These are phyloP conservation scores for Aureobasidium sp. DNA, from an alignment of 2,329 filamentous ascomycete species.

Conservation along the genomic window DNA sequence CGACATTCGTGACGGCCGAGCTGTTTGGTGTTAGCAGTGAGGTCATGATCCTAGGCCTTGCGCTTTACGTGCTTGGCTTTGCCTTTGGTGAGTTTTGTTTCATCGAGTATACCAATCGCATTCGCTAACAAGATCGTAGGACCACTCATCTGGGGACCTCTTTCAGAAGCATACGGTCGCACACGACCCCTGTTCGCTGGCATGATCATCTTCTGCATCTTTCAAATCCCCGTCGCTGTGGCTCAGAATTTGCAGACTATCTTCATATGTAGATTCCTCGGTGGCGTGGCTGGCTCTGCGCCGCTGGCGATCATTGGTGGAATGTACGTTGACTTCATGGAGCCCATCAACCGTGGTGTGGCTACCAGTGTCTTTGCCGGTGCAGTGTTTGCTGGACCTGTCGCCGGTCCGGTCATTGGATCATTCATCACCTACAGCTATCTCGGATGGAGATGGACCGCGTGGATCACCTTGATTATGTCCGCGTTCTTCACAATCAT, in stretches of 20 bases:
- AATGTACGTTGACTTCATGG: slow-evolving; percentile 44
- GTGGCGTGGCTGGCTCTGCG: slow-evolving; percentile 45
- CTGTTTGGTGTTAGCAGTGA: slow-evolving; percentile 38
- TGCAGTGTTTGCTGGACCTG: slow-evolving; percentile 28
- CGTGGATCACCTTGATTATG: slow-evolving; percentile 30
- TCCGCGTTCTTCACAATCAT: slow-evolving; percentile 35
- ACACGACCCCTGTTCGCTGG: slow-evolving; percentile 43
- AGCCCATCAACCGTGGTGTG: slow-evolving; percentile 33
- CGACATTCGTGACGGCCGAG: slow-evolving; percentile 34
- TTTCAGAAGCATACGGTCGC: slow-evolving; percentile 52
- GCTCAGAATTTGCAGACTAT: slow-evolving; percentile 48
- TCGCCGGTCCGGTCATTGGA: slow-evolving; percentile 24
- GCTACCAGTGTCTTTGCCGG: slow-evolving; percentile 28
- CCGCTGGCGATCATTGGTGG: slow-evolving; percentile 44
- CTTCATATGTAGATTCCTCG: slow-evolving; percentile 47
- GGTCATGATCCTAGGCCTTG: slow-evolving; percentile 44
- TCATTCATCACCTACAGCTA: slow-evolving; percentile 24
- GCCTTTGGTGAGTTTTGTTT: neutral
- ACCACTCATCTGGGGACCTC: slow-evolving; percentile 41
- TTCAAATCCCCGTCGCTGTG: slow-evolving; percentile 48
- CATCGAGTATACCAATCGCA: neutral
- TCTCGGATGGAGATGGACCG: slow-evolving; percentile 29
- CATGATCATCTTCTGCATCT: slow-evolving; percentile 44
- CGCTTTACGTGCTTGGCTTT: slow-evolving; percentile 38
- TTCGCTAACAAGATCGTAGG: neutral